Percentiles rank a stretch among this genome's conserved stretches.
phyloP scores from a whole-genome alignment of 2,329 filamentous ascomycete species.

The Arthrobotrys sphaeroides region DNA sequence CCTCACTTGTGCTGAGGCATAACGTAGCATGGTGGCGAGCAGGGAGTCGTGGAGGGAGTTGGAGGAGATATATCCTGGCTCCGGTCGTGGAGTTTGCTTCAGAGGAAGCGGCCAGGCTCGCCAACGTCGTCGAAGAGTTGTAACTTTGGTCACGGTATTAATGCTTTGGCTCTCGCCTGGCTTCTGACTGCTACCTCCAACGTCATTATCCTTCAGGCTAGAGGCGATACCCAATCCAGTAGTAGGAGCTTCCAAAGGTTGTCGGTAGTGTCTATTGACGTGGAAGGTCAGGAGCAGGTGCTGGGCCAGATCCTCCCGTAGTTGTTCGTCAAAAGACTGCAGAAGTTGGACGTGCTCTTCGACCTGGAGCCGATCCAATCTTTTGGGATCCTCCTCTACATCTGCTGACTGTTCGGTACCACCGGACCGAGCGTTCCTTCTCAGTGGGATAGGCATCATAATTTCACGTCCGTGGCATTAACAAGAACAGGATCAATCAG shows the following conservation, averaged over 20 bases:
- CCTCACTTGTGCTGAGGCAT: constrained; percentile 28
- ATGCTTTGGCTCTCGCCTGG: not conserved
- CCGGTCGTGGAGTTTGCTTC: constrained; percentile 22
- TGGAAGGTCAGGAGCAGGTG: constrained; percentile 39
- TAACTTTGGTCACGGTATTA: not conserved
- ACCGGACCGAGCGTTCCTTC: not conserved
- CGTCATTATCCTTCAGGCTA: not conserved
- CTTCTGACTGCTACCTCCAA: not conserved
- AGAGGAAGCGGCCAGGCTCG: constrained; percentile 42
- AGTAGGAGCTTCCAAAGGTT: not conserved
- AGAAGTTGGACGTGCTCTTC: constrained; percentile 38
- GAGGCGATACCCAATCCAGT: not conserved
- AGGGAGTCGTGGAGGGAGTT: constrained; percentile 25
- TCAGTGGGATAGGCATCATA: not conserved
- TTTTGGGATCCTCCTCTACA: not conserved
- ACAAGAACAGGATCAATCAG: too few relatives aligned
- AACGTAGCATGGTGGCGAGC: constrained; percentile 28
- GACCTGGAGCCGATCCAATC: constrained; percentile 10
- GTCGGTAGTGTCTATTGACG: constrained; percentile 19
- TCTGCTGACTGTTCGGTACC: not conserved
- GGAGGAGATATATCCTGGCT: constrained; percentile 13
- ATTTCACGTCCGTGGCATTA: not conserved
- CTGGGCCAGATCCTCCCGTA: constrained; percentile 35
- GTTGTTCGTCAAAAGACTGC: constrained; percentile 32
- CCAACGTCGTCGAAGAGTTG: constrained; percentile 33